Conservation (phyloP, 2,329 filamentous ascomycete species). For the Neospermospora avenae region DNA sequence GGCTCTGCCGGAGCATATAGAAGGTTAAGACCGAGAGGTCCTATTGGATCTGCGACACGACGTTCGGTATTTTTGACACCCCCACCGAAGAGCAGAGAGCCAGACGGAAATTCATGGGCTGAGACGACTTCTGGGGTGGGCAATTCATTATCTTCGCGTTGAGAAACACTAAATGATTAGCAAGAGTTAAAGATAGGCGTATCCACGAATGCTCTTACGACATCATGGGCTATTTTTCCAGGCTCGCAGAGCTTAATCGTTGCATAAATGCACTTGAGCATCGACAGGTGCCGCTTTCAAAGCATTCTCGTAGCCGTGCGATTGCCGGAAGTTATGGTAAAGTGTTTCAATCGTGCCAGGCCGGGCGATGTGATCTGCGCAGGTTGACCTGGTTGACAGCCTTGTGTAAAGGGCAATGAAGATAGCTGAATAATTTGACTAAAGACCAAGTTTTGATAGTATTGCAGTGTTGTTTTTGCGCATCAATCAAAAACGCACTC, state of each 20-base stretch:
- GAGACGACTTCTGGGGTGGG: slow-evolving; percentile 4
- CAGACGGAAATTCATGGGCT: no score
- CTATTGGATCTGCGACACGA: slow-evolving; percentile 8
- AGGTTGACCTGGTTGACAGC: background rate
- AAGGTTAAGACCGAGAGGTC: slow-evolving; percentile 6
- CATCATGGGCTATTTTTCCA: slow-evolving; percentile 4
- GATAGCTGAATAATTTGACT: background rate
- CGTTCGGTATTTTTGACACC: slow-evolving; percentile 2
- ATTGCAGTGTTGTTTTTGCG: no score
- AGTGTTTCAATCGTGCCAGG: slow-evolving; percentile 1
- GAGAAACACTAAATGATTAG: slow-evolving; percentile 8
- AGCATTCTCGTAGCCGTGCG: background rate
- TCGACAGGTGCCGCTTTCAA: background rate
- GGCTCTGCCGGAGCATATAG: background rate
- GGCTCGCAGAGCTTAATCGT: slow-evolving; percentile 2
- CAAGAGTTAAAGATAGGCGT: background rate
- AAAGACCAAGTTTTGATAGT: background rate
- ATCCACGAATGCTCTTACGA: background rate
- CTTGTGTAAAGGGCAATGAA: slow-evolving; percentile 1
- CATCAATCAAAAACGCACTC: background rate
- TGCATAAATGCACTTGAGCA: background rate
- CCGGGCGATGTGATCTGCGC: background rate
- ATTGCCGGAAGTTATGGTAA: slow-evolving; percentile 1
- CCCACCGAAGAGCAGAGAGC: slow-evolving; percentile 6
- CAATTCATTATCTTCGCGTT: background rate